Evolutionary conservation across 129 eudicot genomes (phyloP).

Genomic region (Chrysanthemum lavandulifolium): DNA sequence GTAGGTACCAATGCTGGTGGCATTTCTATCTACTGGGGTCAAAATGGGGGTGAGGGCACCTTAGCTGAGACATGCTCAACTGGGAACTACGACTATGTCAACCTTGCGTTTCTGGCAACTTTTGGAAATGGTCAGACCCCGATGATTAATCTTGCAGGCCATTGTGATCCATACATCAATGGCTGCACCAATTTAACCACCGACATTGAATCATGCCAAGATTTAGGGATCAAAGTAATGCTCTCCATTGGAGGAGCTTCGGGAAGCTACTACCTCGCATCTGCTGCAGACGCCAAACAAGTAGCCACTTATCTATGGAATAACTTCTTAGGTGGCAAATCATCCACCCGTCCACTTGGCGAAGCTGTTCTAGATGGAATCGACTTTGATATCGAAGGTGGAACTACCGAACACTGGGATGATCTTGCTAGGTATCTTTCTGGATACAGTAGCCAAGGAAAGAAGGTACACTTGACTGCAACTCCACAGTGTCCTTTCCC

Average conservation of each 20-base stretch:
- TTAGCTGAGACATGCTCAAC: slow-evolving; percentile 33
- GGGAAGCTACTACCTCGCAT: slow-evolving; percentile 26
- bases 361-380: slow-evolving; percentile 31
- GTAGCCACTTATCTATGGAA: slow-evolving; percentile 32
- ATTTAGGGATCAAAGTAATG: slow-evolving; percentile 32
- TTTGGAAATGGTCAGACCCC: slow-evolving; percentile 38
- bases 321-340: slow-evolving; percentile 31
- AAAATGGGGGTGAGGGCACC: slow-evolving; percentile 39
- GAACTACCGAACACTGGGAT: slow-evolving; percentile 35
- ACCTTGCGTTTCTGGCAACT: slow-evolving; percentile 32
- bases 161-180: slow-evolving; percentile 28
- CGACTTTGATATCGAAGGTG: slow-evolving; percentile 46
- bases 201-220: slow-evolving; percentile 30
- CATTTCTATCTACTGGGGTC: slow-evolving; percentile 49
- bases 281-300: slow-evolving; percentile 26
- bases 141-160: slow-evolving; percentile 33
- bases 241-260: slow-evolving; percentile 20
- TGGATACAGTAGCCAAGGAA: slow-evolving; percentile 18
- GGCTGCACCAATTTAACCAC: slow-evolving; percentile 23
- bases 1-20: slow-evolving; percentile 35
- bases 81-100: slow-evolving; percentile 31
- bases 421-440: slow-evolving; percentile 36
- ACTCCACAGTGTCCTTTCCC: slow-evolving; percentile 56
- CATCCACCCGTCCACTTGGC: slow-evolving; percentile 30
- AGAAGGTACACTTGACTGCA: slow-evolving; percentile 40